Evolutionary conservation across 1,284 basidiomycete genomes (phyloP).

Genomic region (Gomphus bonarii): DNA sequence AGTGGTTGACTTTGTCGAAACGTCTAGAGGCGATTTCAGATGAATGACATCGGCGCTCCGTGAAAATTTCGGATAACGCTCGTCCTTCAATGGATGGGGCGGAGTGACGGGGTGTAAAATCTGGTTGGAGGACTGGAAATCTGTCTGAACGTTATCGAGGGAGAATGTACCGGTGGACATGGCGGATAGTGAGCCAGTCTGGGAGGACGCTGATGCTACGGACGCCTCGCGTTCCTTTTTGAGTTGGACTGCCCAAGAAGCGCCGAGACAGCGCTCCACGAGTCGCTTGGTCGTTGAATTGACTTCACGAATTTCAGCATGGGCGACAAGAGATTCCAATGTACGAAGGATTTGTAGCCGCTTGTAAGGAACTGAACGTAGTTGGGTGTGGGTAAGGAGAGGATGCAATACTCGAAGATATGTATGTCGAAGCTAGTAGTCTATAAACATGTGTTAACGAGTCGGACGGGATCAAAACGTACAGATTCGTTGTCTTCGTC

Average conservation of each 20-base stretch:
- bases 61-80: slow-evolving; percentile 7
- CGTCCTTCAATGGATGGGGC: slow-evolving; percentile 7
- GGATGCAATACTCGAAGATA: slow-evolving; percentile 95
- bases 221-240: slow-evolving; percentile 6
- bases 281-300: slow-evolving; percentile 82
- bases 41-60: slow-evolving; percentile 5
- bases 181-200: slow-evolving; percentile 16
- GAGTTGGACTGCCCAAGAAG: slow-evolving; percentile 74
- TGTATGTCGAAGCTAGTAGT: slow-evolving; percentile 79
- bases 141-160: neutral
- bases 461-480: slow-evolving; percentile 22
- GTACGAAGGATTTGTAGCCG: slow-evolving; percentile 79
- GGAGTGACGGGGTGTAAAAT: slow-evolving; percentile 9
- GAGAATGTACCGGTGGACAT: slow-evolving; percentile 16
- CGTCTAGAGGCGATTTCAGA: neutral
- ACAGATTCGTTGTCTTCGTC: slow-evolving; percentile 93
- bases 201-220: slow-evolving; percentile 26
- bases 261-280: slow-evolving; percentile 83
- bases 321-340: slow-evolving; percentile 69
- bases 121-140: slow-evolving; percentile 20
- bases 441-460: slow-evolving; percentile 1
- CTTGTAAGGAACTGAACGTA: slow-evolving; percentile 82
- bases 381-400: slow-evolving; percentile 88
- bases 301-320: slow-evolving; percentile 72
- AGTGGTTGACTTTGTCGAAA: neutral